Evolutionary conservation across 148 eudicot species (phyloP).

Genomic region (Chenopodium album): DNA sequence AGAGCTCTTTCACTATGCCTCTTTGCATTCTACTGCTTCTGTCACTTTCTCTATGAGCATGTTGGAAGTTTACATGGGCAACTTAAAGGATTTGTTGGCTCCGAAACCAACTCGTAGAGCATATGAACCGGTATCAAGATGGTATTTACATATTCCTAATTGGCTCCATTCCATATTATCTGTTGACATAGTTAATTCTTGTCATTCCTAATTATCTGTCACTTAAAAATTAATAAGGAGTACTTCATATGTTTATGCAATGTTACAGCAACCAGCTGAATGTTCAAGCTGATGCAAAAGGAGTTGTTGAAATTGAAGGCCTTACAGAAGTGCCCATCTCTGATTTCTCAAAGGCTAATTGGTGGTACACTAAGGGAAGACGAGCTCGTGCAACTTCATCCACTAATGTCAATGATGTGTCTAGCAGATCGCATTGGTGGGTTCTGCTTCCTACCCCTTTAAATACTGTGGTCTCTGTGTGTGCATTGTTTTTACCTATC

Average conservation of each 20-base stretch:
- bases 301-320: slow-evolving; percentile 70
- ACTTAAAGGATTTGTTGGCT: slow-evolving; percentile 56
- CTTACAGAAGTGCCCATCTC: slow-evolving; percentile 55
- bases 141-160: slow-evolving; percentile 33
- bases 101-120: slow-evolving; percentile 45
- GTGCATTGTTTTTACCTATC: not conserved
- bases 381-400: slow-evolving; percentile 73
- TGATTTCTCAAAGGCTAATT: slow-evolving; percentile 57
- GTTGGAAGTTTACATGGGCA: slow-evolving; percentile 79
- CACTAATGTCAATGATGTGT: slow-evolving; percentile 64
- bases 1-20: slow-evolving; percentile 49
- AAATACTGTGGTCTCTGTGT: not conserved
- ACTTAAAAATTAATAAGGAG: not conserved
- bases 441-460: slow-evolving; percentile 26
- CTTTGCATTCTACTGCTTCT: slow-evolving; percentile 38
- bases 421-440: slow-evolving; percentile 86
- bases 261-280: slow-evolving; percentile 50
- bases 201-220: not conserved
- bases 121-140: slow-evolving; percentile 45
- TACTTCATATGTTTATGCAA: not conserved
- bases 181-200: no score
- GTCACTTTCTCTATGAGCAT: slow-evolving; percentile 63
- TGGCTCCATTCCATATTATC: no score
- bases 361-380: slow-evolving; percentile 75
- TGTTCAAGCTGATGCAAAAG: slow-evolving; percentile 66